Base-by-base conservation (phyloP, 306 rosid genomes). In the Senna siamea region DNA sequence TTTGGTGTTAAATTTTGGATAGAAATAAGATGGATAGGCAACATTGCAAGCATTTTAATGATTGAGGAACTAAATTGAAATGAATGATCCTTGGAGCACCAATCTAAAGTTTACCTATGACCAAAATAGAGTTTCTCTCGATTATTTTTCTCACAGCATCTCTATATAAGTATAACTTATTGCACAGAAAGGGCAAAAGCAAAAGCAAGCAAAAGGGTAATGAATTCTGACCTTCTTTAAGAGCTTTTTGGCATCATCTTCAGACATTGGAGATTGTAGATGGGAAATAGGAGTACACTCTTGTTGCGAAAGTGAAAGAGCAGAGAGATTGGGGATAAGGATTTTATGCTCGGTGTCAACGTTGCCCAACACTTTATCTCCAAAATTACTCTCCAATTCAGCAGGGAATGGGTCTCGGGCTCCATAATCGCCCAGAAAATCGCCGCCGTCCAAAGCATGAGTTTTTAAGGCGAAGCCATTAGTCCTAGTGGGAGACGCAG, bases 361-460 rank as follows among this genome's bases (percentile, higher is more conserved):
- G 28, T 14, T 73, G 19, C 98, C 94, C 6, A 91, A 37, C 37
- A 93, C 98, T 72, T 91, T 93, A 4, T 93, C 97, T 4, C 81
- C 96, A 65, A 93, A 93, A 3, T 58, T 1, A 19, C 98, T 93
- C 7, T 82, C 98, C 30, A 93, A 0, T 58, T 93, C 98, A 8
- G 93, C 98, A 0, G 97, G 97, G 62, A 85, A 93, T 0, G 98
- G 98, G 80, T 91, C 98, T 62, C 98, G 78, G 4, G 91, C 97
- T 2, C 98, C 98, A 47, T 85, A 89, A 41, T 93, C 98, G 0
- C 96, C 97, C 20, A 92, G 30, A 69, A 70, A 44, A 59, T 89
- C 90, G 12, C 17, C 0, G 14, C n/a, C n/a, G n/a, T n/a, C n/a
- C n/a, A n/a, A n/a, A n/a, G 85, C 76, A 44, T 64, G 85, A 57